These are phyloP conservation scores for Fraxinus angustifolia DNA, from an alignment of 305 asterid species.

Conservation along the genomic window DNA sequence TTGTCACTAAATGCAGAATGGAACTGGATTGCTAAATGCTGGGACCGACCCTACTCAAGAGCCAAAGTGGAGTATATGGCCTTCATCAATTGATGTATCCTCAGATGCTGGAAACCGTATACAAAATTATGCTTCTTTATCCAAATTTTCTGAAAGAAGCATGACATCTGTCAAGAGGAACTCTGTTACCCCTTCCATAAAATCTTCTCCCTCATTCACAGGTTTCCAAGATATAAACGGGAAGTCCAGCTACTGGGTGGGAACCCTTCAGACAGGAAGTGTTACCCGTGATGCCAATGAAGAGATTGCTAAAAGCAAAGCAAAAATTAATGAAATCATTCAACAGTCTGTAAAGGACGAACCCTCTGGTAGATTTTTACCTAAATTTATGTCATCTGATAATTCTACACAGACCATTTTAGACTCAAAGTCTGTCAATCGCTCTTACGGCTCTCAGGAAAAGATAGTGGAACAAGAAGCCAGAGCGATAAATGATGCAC, in stretches of 20 bases:
- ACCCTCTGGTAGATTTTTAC: conserved; percentile 20
- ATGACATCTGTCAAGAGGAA: conserved; percentile 49
- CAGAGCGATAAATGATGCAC: conserved; percentile 20
- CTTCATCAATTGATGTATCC: conserved; percentile 34
- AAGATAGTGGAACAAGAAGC: conserved; percentile 25
- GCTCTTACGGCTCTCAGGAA: conserved; percentile 24
- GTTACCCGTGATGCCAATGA: conserved; percentile 17
- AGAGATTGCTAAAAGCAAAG: conserved; percentile 24
- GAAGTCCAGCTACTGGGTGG: conserved; percentile 26
- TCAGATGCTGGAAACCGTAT: conserved; percentile 36
- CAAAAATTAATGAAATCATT: conserved; percentile 19
- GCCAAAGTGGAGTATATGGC: conserved; percentile 16
- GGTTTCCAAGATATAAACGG: conserved; percentile 36
- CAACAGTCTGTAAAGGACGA: conserved; percentile 23
- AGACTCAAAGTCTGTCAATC: conserved; percentile 2
- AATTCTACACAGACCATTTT: conserved; percentile 7
- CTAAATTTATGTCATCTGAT: conserved; percentile 24
- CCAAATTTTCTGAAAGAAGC: conserved; percentile 55
- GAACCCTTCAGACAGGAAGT: conserved; percentile 29
- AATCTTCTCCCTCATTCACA: conserved; percentile 49
- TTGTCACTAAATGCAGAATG: conserved; percentile 39
- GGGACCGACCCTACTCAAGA: conserved; percentile 23
- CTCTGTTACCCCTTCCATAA: conserved; percentile 33
- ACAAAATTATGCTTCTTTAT: conserved; percentile 30
- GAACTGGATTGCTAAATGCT: conserved; percentile 25